Conservation (phyloP, 805 yeast genomes). For the Teunomyces atbi region DNA sequence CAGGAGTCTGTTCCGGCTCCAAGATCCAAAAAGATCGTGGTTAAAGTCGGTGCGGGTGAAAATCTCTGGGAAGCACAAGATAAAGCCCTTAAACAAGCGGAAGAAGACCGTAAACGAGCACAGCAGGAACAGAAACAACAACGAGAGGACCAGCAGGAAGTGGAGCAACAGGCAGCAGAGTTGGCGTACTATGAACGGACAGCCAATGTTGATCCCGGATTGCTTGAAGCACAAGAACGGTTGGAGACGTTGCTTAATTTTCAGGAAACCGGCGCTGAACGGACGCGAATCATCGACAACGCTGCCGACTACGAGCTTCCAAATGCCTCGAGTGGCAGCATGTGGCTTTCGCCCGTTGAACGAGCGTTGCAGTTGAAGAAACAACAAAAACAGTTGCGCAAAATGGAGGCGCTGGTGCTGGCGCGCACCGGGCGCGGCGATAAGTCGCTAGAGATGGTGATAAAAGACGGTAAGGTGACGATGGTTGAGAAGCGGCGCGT, state of each 20-base stretch:
- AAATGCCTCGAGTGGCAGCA: constrained; percentile 42
- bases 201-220: constrained; percentile 52
- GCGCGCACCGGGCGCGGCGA: constrained; percentile 70
- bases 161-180: constrained; percentile 42
- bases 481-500: constrained; percentile 47
- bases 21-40: constrained; percentile 40
- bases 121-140: constrained; percentile 20
- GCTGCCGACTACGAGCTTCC: constrained; percentile 84
- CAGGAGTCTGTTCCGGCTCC: constrained; percentile 14
- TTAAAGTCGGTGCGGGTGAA: constrained; percentile 56
- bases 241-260: constrained; percentile 72
- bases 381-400: constrained; percentile 74
- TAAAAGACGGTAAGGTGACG: constrained; percentile 76
- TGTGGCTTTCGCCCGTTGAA: constrained; percentile 87
- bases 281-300: constrained; percentile 90
- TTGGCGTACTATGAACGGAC: constrained; percentile 42
- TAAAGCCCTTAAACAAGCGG: constrained; percentile 57
- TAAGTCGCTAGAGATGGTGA: constrained; percentile 71
- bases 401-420: constrained; percentile 56
- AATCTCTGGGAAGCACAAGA: constrained; percentile 71
- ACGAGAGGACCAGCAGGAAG: constrained; percentile 27
- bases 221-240: constrained; percentile 67
- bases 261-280: constrained; percentile 83
- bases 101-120: constrained; percentile 35
- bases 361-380: constrained; percentile 82